A percentile compares a stretch with the other conserved stretches of the same genome.
Conservation (phyloP, 1,139 yeast species). For the Kurtzmaniella quercitrusa region DNA sequence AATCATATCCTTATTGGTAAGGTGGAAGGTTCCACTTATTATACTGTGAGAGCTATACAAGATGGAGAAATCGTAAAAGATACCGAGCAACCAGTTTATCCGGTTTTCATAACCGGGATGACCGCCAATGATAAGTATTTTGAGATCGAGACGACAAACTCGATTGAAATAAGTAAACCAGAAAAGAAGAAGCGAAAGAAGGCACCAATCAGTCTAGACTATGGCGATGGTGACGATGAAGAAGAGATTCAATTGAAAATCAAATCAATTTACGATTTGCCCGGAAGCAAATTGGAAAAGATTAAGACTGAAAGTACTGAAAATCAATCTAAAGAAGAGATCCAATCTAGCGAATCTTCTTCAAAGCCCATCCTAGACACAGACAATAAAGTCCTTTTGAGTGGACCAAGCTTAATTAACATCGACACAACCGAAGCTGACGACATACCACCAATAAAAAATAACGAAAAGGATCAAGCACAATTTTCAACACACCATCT, state of each 20-base stretch:
- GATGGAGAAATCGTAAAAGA: conserved; percentile 41
- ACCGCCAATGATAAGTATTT: conserved; percentile 50
- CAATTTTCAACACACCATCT: too few relatives aligned
- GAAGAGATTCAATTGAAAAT: conserved; percentile 11
- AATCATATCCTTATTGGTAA: conserved; percentile 59
- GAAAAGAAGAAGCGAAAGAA: conserved; percentile 8
- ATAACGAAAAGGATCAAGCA: too few relatives aligned
- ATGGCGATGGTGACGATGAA: conserved; percentile 10
- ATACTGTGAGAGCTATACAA: conserved; percentile 49
- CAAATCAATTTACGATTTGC: conserved; percentile 8
- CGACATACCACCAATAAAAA: too few relatives aligned
- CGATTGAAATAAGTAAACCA: conserved; percentile 4
- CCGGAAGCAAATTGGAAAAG: conserved; percentile 22
- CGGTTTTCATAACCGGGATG: conserved; percentile 39
- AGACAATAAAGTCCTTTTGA: too few relatives aligned
- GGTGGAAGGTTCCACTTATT: conserved; percentile 56
- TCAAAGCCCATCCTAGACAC: too few relatives aligned
- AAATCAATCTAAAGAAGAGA: too few relatives aligned
- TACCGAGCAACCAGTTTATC: conserved; percentile 47
- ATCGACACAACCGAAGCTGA: too few relatives aligned
- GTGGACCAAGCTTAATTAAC: too few relatives aligned
- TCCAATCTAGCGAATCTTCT: too few relatives aligned
- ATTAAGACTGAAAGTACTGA: conserved; percentile 7
- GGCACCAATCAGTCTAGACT: conserved; percentile 16
- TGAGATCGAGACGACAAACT: conserved; percentile 23